A percentile compares a stretch with the other conserved stretches of the same genome.
Evolutionary conservation across 768 basidiomycete species (phyloP).

Genomic region (Pleurotus citrinopileatus): DNA sequence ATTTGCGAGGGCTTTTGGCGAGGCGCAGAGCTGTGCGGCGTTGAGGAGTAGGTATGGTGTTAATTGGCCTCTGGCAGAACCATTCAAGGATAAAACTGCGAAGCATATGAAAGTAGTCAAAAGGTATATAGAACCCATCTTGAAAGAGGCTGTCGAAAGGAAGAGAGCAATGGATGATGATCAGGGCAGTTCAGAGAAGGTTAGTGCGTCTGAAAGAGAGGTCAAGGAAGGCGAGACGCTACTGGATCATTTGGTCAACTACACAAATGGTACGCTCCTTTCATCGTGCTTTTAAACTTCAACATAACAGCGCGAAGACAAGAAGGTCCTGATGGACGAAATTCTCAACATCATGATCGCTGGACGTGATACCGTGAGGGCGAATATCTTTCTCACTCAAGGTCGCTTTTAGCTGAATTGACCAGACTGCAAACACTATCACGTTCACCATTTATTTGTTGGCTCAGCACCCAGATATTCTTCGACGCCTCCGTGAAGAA

Average conservation of each 20-base stretch:
- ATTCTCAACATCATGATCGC: slow-evolving; percentile 54
- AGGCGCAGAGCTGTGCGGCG: slow-evolving; percentile 41
- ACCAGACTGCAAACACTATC: slow-evolving; percentile 26
- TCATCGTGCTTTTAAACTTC: neutral
- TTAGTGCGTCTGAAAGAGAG: slow-evolving; percentile 26
- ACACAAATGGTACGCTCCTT: slow-evolving; percentile 42
- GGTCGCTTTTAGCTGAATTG: neutral
- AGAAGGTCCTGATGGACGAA: slow-evolving; percentile 43
- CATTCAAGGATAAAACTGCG: slow-evolving; percentile 45
- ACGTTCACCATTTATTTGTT: slow-evolving; percentile 27
- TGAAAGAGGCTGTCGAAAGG: slow-evolving; percentile 43
- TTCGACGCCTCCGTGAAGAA: slow-evolving; percentile 27
- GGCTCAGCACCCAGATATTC: slow-evolving; percentile 23
- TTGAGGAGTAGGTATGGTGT: slow-evolving; percentile 36
- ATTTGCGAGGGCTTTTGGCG: slow-evolving; percentile 49
- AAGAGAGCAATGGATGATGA: slow-evolving; percentile 22
- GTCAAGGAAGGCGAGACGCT: slow-evolving; percentile 43
- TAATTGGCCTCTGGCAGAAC: slow-evolving; percentile 52
- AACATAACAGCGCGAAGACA: slow-evolving; percentile 22
- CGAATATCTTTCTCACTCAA: neutral
- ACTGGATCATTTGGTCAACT: slow-evolving; percentile 51
- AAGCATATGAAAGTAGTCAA: slow-evolving; percentile 45
- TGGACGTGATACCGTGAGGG: slow-evolving; percentile 50
- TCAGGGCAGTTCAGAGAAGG: slow-evolving; percentile 19
- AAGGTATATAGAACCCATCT: slow-evolving; percentile 50